Evolutionary conservation across 495 filamentous ascomycete species (phyloP), one percentile per base, ranked within the genome.

Genomic region (Aspergillus asperescens): DNA sequence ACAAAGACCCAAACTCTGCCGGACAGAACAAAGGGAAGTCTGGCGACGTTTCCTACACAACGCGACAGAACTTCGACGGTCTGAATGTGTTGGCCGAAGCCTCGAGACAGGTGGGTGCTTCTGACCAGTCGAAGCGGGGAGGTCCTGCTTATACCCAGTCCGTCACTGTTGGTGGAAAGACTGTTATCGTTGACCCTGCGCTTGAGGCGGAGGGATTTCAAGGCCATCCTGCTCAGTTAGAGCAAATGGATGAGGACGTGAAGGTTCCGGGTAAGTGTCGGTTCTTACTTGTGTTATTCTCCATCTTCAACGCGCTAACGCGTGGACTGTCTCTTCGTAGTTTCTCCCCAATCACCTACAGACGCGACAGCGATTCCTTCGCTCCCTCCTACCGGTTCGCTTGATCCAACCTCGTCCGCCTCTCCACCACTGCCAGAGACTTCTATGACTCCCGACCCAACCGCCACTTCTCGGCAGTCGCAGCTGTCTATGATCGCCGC

Each of bases 41-140:
- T 7, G 63, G 64, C 15, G 69, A 76, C 25, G 48, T 75, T 35
- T 68, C 71, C 4, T 73, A 69, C 31, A 61, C 67, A 22, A 68
- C 67, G 25, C 73, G 69, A 34, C 82, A 78, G 52, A 80, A 78
- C 46, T 89, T 87, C 74, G 84, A 87, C 50, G 85, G 86, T 0
- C 73, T 95, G 20, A 85, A 89, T 54, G 84, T 88, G 7, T 71
- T 95, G 24, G 89, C 89, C 35, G 89, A 95, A 64, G 89, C 87
- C 3, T 90, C 88, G 34, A 74, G 87, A 43, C 86, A 85, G 60
- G 78, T 87, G 13, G 82, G 72, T 53, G 73, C 73, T 15, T 73
- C 71, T 37, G 73, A 76, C 46, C 64, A 67, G 37, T 61, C 62
- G 31, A 76, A 76, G 61, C 70, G 71, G 37, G 67, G 67, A 25